A percentile compares a stretch with the other conserved stretches of the same genome.
Evolutionary conservation across 345 rosid genomes (phyloP).

Genomic region (Lepidium sativum): DNA sequence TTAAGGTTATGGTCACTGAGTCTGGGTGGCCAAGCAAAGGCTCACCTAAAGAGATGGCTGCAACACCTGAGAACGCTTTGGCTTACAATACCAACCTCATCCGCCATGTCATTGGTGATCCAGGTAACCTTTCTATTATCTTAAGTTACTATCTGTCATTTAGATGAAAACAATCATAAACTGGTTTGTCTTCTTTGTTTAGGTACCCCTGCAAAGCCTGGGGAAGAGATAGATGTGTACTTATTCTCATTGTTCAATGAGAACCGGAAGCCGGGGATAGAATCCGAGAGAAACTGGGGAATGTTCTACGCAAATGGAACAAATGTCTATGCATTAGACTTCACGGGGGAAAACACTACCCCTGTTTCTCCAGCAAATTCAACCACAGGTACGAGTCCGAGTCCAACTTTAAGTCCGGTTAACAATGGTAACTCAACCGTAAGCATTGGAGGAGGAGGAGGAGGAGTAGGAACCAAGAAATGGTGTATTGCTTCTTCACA

Average conservation of each 20-base stretch:
- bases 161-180: background rate
- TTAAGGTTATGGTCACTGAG: constrained; percentile 81
- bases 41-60: constrained; percentile 72
- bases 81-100: constrained; percentile 67
- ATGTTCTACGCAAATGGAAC: constrained; percentile 74
- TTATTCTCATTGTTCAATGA: constrained; percentile 87
- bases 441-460: constrained; percentile 14
- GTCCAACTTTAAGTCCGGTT: constrained; percentile 26
- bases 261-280: constrained; percentile 77
- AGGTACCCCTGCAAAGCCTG: constrained; percentile 80
- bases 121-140: constrained; percentile 32
- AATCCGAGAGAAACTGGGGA: constrained; percentile 93
- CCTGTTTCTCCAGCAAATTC: constrained; percentile 35
- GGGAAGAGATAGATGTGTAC: constrained; percentile 65
- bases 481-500: constrained; percentile 91
- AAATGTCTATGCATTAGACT: constrained; percentile 64
- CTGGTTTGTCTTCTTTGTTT: background rate
- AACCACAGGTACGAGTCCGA: constrained; percentile 40
- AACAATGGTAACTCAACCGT: constrained; percentile 11
- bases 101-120: constrained; percentile 65
- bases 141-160: background rate
- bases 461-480: constrained; percentile 14
- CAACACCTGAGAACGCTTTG: constrained; percentile 83
- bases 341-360: constrained; percentile 52
- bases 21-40: constrained; percentile 95